These are phyloP conservation scores for Tubosaeta sp. DNA, from an alignment of 768 basidiomycete genomes.

Conservation along the genomic window DNA sequence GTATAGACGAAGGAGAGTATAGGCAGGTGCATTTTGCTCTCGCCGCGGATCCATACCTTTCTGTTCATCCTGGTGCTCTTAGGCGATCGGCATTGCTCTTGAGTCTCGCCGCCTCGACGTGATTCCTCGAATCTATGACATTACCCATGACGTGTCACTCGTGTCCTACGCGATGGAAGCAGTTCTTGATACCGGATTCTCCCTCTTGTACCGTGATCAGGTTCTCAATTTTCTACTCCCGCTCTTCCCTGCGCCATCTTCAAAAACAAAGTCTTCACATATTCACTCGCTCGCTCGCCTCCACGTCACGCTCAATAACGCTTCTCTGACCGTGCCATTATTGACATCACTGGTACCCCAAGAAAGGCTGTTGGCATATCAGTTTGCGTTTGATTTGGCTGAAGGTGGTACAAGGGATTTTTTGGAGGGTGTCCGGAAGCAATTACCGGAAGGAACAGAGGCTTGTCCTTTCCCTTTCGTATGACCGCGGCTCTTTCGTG, in stretches of 20 bases:
- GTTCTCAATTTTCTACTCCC: slow-evolving; percentile 75
- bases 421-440: slow-evolving; percentile 67
- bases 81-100: slow-evolving; percentile 95
- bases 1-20: slow-evolving; percentile 84
- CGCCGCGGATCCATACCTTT: neutral
- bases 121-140: slow-evolving; percentile 69
- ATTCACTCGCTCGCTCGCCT: slow-evolving; percentile 82
- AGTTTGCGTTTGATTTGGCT: slow-evolving; percentile 92
- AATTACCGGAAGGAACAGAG: slow-evolving; percentile 63
- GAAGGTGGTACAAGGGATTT: slow-evolving; percentile 95
- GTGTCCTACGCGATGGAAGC: slow-evolving; percentile 92
- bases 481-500: slow-evolving; percentile 1
- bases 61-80: slow-evolving; percentile 8
- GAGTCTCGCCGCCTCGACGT: slow-evolving; percentile 88
- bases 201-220: slow-evolving; percentile 79
- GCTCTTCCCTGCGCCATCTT: slow-evolving; percentile 77
- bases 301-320: slow-evolving; percentile 81
- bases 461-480: slow-evolving; percentile 35
- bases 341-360: slow-evolving; percentile 66
- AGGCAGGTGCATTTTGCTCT: slow-evolving; percentile 60
- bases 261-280: slow-evolving; percentile 70
- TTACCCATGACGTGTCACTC: slow-evolving; percentile 70
- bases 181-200: slow-evolving; percentile 85
- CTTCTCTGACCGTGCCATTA: slow-evolving; percentile 72
- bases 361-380: slow-evolving; percentile 81